Conservation (phyloP, 345 rosid species). For the Chamaenerion angustifolium region DNA sequence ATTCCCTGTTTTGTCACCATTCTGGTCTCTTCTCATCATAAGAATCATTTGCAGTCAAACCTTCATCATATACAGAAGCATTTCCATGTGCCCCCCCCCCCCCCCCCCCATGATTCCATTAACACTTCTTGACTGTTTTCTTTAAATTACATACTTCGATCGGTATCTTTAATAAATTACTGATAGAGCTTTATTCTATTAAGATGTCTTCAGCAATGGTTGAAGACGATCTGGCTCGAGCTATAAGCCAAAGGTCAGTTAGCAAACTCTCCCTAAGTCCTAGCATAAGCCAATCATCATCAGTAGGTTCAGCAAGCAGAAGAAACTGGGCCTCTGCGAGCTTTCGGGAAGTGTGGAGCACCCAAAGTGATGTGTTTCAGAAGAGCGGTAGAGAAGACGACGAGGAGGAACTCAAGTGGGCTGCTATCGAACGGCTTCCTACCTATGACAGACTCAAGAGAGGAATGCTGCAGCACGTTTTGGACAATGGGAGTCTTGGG, state of each 20-base stretch:
- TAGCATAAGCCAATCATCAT: slow-evolving; percentile 16
- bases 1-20: no score
- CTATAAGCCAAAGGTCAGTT: slow-evolving; percentile 13
- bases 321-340: slow-evolving; percentile 28
- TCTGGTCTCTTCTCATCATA: no score
- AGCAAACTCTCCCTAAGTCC: slow-evolving; percentile 22
- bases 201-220: slow-evolving; percentile 19
- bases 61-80: no score
- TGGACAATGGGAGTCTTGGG: slow-evolving; percentile 21
- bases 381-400: slow-evolving; percentile 30
- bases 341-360: slow-evolving; percentile 29
- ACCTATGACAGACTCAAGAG: slow-evolving; percentile 34
- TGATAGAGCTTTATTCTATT: no score
- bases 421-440: slow-evolving; percentile 49
- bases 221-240: slow-evolving; percentile 10
- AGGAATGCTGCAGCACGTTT: slow-evolving; percentile 23
- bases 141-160: no score
- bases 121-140: no score
- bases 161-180: no score
- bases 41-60: no score
- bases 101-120: no score
- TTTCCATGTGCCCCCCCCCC: no score
- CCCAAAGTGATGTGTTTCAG: slow-evolving; percentile 22
- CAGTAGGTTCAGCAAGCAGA: slow-evolving; percentile 14
- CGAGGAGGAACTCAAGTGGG: slow-evolving; percentile 46